Evolutionary conservation across 2,329 filamentous ascomycete species (phyloP).

Genomic region (Pseudogymnoascus sp.): DNA sequence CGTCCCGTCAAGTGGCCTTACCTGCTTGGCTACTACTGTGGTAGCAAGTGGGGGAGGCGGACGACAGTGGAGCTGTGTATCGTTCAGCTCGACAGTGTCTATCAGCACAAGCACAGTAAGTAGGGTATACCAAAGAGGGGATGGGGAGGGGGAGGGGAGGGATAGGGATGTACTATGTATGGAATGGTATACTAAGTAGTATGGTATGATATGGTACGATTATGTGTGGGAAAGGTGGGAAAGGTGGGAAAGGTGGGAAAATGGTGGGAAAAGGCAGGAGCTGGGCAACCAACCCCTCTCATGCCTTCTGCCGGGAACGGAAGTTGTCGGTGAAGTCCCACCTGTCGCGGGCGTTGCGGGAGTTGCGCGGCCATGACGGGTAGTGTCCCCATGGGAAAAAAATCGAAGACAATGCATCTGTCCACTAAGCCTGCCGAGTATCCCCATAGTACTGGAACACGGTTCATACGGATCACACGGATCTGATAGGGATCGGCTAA

Average conservation of each 20-base stretch:
- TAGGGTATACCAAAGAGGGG: background rate
- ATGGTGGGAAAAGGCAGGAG: background rate
- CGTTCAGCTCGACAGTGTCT: background rate
- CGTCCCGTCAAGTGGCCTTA: background rate
- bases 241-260: background rate
- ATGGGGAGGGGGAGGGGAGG: background rate
- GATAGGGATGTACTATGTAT: background rate
- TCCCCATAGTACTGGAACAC: background rate
- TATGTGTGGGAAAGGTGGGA: background rate
- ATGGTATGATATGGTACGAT: background rate
- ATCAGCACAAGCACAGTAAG: background rate
- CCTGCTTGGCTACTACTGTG: background rate
- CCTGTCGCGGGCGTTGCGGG: background rate
- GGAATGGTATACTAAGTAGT: background rate
- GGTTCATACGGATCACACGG: background rate
- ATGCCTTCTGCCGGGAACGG: background rate
- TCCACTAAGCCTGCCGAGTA: slow-evolving; percentile 1
- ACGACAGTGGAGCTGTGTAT: slow-evolving; percentile 2
- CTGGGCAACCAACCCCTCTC: background rate
- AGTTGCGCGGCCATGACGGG: background rate
- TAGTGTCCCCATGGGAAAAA: background rate
- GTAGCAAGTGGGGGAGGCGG: slow-evolving; percentile 1
- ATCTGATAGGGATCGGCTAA: background rate
- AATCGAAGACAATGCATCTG: background rate
- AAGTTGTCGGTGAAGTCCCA: background rate